phyloP scores from a whole-genome alignment of 441 rosid species.

The Brassica balearica region DNA sequence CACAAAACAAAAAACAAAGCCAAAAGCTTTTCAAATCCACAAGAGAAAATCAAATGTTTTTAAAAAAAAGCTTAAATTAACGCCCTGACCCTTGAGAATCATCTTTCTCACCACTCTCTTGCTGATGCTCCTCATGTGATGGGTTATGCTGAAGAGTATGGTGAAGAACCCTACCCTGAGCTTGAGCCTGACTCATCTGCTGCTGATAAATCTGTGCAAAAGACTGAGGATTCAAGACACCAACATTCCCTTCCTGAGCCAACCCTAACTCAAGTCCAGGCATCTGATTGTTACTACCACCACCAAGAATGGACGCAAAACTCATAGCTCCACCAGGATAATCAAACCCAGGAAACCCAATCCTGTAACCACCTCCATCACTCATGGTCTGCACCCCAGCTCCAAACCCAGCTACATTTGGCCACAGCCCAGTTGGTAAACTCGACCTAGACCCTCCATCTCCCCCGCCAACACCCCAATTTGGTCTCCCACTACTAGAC shows the following conservation, averaged over 20 bases:
- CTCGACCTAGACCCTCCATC: slow-evolving; percentile 69
- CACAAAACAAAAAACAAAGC: slow-evolving; percentile 41
- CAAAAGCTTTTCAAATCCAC: slow-evolving; percentile 45
- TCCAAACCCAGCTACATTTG: slow-evolving; percentile 69
- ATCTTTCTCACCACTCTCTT: slow-evolving; percentile 66
- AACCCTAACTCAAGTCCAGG: slow-evolving; percentile 96
- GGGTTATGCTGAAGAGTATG: slow-evolving; percentile 55
- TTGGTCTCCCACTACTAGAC: slow-evolving; percentile 60
- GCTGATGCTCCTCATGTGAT: slow-evolving; percentile 53
- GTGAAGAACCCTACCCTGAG: slow-evolving; percentile 58
- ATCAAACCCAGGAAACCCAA: slow-evolving; percentile 85
- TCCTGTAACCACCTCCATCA: slow-evolving; percentile 67
- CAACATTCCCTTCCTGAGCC: slow-evolving; percentile 94
- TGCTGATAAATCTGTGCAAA: slow-evolving; percentile 90
- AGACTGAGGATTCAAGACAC: slow-evolving; percentile 77
- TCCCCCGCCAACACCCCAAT: slow-evolving; percentile 53
- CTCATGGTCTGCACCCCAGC: slow-evolving; percentile 52
- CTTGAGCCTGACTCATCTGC: slow-evolving; percentile 62
- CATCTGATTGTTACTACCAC: slow-evolving; percentile 56
- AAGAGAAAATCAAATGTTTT: slow-evolving; percentile 12
- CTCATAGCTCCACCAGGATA: slow-evolving; percentile 75
- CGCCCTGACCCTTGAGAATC: slow-evolving; percentile 87
- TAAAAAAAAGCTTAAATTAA: slow-evolving; percentile 27
- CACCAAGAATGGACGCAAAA: slow-evolving; percentile 75
- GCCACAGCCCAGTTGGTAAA: slow-evolving; percentile 70